Evolutionary conservation across 148 eudicot species (phyloP).

Genomic region (Dianthus caryophyllus): DNA sequence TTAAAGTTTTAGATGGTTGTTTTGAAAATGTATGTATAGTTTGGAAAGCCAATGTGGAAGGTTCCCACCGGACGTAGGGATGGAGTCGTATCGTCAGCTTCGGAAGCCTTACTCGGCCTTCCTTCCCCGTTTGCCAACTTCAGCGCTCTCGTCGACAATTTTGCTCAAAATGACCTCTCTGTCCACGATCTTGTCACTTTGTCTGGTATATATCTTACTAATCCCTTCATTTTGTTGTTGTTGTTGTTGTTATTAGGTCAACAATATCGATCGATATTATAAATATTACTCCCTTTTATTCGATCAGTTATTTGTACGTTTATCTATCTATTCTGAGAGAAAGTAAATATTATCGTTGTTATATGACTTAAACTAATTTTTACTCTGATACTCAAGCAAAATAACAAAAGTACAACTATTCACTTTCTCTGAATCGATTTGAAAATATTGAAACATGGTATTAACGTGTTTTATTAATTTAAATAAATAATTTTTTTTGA

Average conservation of each 20-base stretch:
- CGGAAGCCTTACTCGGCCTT: conserved; percentile 16
- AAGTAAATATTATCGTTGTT: too few relatives aligned
- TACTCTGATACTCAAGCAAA: too few relatives aligned
- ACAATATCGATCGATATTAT: too few relatives aligned
- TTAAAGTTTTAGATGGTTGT: background rate
- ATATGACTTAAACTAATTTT: too few relatives aligned
- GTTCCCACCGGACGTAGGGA: conserved; percentile 26
- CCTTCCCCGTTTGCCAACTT: conserved; percentile 21
- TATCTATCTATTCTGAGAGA: too few relatives aligned
- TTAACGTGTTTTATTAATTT: background rate
- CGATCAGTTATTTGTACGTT: too few relatives aligned
- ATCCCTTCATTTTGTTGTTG: too few relatives aligned
- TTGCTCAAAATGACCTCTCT: conserved; percentile 10
- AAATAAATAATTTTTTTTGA: background rate
- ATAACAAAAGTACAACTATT: too few relatives aligned
- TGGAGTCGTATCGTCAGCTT: conserved; percentile 20
- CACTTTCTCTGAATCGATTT: too few relatives aligned
- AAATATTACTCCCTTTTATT: too few relatives aligned
- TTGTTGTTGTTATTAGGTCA: too few relatives aligned
- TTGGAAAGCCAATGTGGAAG: conserved; percentile 24
- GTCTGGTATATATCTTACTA: conserved; percentile 28
- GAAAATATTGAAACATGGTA: too few relatives aligned
- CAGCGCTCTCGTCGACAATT: conserved; percentile 7
- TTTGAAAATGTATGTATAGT: conserved; percentile 5
- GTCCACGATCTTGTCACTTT: conserved; percentile 25